phyloP scores from a whole-genome alignment of 2,329 filamentous ascomycete genomes.

The Trichoderma sp. region DNA sequence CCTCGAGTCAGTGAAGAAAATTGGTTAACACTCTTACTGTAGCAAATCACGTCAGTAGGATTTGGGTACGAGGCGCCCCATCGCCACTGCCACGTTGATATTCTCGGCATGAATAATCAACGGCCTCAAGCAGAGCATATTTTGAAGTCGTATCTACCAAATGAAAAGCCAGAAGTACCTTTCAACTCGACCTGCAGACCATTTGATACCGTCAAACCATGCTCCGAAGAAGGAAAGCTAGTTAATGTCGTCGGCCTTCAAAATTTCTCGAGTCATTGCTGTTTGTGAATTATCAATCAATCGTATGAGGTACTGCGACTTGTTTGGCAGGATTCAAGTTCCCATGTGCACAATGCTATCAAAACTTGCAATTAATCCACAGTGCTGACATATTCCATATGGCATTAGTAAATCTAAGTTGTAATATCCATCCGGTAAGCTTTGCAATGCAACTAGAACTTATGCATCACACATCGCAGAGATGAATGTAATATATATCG shows the following conservation, averaged over 20 bases:
- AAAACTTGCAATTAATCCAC: not conserved
- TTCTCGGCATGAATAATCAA: too few species aligned
- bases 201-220: too few species aligned
- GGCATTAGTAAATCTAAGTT: not conserved
- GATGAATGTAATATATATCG: not conserved
- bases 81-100: too few species aligned
- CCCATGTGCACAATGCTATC: not conserved
- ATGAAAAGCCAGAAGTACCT: too few species aligned
- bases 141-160: too few species aligned
- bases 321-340: not conserved
- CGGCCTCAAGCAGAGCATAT: too few species aligned
- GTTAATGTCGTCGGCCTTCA: too few species aligned
- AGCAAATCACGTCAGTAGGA: not conserved
- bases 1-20: not conserved
- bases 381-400: not conserved
- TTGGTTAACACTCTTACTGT: not conserved
- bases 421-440: not conserved
- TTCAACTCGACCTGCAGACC: too few species aligned
- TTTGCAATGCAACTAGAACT: rapidly evolving
- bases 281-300: too few species aligned
- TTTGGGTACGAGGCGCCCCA: not conserved
- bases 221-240: too few species aligned
- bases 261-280: too few species aligned
- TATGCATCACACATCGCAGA: not conserved
- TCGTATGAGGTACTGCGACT: not conserved